Base-by-base conservation (phyloP, 495 filamentous ascomycete genomes). In the Tuber magnatum region DNA sequence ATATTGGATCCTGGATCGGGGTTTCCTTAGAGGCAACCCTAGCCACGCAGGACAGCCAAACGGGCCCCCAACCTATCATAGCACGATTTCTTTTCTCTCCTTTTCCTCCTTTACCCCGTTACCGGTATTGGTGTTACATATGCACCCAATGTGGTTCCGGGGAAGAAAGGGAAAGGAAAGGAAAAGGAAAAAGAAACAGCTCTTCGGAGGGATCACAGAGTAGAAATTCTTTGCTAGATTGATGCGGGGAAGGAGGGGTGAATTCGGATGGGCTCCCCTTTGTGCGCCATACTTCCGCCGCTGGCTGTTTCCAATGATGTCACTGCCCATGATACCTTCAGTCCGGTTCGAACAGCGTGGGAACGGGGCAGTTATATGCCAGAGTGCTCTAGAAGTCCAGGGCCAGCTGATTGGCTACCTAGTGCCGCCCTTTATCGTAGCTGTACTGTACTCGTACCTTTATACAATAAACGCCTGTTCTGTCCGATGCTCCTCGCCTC, bases 191-290 rank as follows among this genome's bases (percentile, higher is more conserved):
- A 65, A 32, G 5, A 65, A 65, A 35, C 32, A 2, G 56, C n/a
- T 65, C 28, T 65, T 65, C 56, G 28, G 56, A 35, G 28, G 12
- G 14, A 65, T 65, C 56, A 65, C 14, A 35, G 56, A 65, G 56
- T 35, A 65, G 56, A 65, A 65, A 20, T 35, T 65, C 56, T 65
- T 65, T 20, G 56, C 56, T 5, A 18, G 56, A 61, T 61, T 32
- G 56, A 4, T 32, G n/a, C n/a, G 32, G 56, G 56, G 56, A 61
- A 61, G 56, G 12, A 1, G n/a, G 56, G n/a, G n/a, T 61, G 56
- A 61, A 32, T 61, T 61, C 56, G 56, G 56, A 61, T 61, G 56
- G 56, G 56, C n/a, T n/a, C n/a, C 56, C 56, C 16, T 61, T 61
- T 32, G 56, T 61, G 14, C 56, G 10, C 56, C 35, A 16, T 35